A percentile compares a stretch with the other conserved stretches of the same genome.
These are phyloP conservation scores for Aureobasidium uvarum DNA, from an alignment of 2,329 filamentous ascomycete species.

Conservation along the genomic window DNA sequence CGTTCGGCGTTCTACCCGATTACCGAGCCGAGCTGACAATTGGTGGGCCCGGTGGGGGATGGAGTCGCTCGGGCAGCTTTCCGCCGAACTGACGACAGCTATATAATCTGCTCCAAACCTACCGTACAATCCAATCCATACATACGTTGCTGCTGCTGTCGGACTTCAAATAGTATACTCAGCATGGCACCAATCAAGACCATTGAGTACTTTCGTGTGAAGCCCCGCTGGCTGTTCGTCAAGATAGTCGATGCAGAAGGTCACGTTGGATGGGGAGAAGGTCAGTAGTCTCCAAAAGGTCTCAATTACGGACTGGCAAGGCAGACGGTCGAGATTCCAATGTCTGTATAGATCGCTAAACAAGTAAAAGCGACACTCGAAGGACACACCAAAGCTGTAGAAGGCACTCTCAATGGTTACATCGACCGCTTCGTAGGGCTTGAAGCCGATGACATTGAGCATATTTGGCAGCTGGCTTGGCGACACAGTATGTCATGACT, in stretches of 20 bases:
- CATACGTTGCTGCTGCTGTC: neutral
- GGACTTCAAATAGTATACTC: too few relatives aligned
- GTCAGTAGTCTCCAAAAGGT: too few relatives aligned
- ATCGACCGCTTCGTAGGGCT: constrained; percentile 60
- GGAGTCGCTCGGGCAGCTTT: neutral
- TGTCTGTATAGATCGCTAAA: too few relatives aligned
- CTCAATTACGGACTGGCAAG: too few relatives aligned
- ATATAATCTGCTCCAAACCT: neutral
- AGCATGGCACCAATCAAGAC: constrained; percentile 61
- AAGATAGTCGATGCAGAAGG: constrained; percentile 67
- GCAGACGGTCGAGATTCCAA: too few relatives aligned
- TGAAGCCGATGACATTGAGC: constrained; percentile 73
- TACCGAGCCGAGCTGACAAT: constrained; percentile 2
- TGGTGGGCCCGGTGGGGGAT: neutral
- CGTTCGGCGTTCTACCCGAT: neutral
- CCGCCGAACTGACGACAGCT: neutral
- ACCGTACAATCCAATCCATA: neutral
- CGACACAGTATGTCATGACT: constrained; percentile 44
- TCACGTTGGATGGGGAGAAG: constrained; percentile 67
- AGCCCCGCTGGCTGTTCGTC: constrained; percentile 72
- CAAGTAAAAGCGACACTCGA: constrained; percentile 58
- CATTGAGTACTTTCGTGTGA: constrained; percentile 72
- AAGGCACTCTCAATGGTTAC: constrained; percentile 67
- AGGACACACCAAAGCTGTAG: constrained; percentile 69
- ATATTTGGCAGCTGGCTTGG: constrained; percentile 73